Evolutionary conservation across 192 early-diverging fungal species (phyloP).

Genomic region (Coemansia sp.): DNA sequence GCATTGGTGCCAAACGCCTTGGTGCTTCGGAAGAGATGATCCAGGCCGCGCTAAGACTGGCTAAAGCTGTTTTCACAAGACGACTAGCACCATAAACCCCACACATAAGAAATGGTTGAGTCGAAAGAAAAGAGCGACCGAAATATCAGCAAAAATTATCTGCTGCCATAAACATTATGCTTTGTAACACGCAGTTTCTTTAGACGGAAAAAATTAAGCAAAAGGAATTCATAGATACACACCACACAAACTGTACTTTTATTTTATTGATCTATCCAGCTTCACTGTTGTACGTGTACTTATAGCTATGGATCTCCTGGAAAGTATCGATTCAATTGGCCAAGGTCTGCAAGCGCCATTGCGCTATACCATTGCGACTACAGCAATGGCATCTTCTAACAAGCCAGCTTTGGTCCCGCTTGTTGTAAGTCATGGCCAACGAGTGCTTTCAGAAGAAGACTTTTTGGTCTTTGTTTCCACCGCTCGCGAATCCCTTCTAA

Average conservation of each 20-base stretch:
- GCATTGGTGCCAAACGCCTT: conserved; percentile 29
- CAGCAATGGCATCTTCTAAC: conserved; percentile 17
- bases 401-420: neutral
- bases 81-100: neutral
- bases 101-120: too few species aligned
- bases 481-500: conserved; percentile 12
- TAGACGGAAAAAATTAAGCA: too few species aligned
- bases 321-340: neutral
- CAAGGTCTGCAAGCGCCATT: neutral
- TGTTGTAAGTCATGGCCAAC: neutral
- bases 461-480: neutral
- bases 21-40: conserved; percentile 37
- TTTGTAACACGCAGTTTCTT: too few species aligned
- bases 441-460: neutral
- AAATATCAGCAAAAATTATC: too few species aligned
- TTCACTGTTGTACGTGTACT: too few species aligned
- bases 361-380: conserved; percentile 10
- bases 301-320: neutral
- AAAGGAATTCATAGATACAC: too few species aligned
- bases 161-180: too few species aligned
- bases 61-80: conserved; percentile 24
- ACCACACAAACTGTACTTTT: too few species aligned
- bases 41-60: conserved; percentile 34
- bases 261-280: too few species aligned
- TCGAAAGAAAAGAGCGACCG: too few species aligned